Evolutionary conservation across 768 basidiomycete species (phyloP), one percentile per base, ranked within the genome.

Genomic region (Trametopsis cervina): DNA sequence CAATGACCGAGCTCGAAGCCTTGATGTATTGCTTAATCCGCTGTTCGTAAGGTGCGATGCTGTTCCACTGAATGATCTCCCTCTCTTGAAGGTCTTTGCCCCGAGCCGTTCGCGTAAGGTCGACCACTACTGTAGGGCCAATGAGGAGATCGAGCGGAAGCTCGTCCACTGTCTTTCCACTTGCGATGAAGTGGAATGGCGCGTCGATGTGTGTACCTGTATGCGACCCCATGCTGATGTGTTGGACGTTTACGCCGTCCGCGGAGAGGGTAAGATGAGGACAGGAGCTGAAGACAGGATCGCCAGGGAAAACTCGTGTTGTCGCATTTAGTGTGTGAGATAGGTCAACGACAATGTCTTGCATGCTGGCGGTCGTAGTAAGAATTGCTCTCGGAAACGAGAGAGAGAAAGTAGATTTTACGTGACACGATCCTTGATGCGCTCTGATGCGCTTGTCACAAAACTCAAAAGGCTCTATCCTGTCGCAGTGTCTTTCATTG

Each of bases 141-240:
- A 85, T 61, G 48, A 85, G 72, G 10, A 67, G 61, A 0, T 66
- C 60, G 4, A 85, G 66, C 1, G 76, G 70, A 22, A 88, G 65
- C 42, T 82, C 69, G 51, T 81, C 76, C 27, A 87, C 66, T 4
- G 75, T 76, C 41, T 65, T 64, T 1, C 81, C 83, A 18, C 71
- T 64, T 1, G 67, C 66, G 60, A 82, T 57, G 65, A 86, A 87
- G 56, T 89, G 87, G 39, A 73, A 77, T 0, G 87, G 87, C 1
- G 85, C 83, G 54, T 89, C 87, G 62, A 89, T 70, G 64, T 89
- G 87, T 0, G 87, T 89, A 38, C 86, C 87, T 0, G 79, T 78
- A 55, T 89, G 87, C 0, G 85, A 78, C 6, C 81, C 75, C 25
- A 87, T 56, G 22, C 72, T 66, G 40, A 89, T 60, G 0, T 63